These are phyloP conservation scores for Phylloporus arenicola DNA, from an alignment of 768 basidiomycete genomes.

Conservation along the genomic window DNA sequence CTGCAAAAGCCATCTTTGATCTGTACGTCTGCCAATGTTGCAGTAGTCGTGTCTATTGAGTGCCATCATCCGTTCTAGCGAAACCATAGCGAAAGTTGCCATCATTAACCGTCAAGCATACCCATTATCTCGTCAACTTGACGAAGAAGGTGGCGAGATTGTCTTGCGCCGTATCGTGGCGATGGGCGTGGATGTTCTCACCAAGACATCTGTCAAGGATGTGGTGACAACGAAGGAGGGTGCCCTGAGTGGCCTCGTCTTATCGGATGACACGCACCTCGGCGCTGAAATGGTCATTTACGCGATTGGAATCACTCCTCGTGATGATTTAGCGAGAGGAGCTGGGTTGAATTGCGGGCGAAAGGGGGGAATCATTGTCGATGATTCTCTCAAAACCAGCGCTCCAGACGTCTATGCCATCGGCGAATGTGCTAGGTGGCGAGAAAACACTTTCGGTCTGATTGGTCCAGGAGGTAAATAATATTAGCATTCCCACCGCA, in stretches of 20 bases:
- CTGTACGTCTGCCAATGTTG: not conserved
- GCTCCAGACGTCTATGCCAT: slow-evolving; percentile 62
- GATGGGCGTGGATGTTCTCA: slow-evolving; percentile 54
- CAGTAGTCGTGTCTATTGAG: not conserved
- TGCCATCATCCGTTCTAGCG: slow-evolving; percentile 1
- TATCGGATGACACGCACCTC: slow-evolving; percentile 43
- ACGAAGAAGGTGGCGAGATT: slow-evolving; percentile 54
- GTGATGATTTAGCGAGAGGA: slow-evolving; percentile 57
- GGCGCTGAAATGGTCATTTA: slow-evolving; percentile 55
- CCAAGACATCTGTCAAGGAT: slow-evolving; percentile 34
- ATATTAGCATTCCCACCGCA: not conserved
- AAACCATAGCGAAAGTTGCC: slow-evolving; percentile 41
- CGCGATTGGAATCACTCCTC: slow-evolving; percentile 65
- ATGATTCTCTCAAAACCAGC: slow-evolving; percentile 53
- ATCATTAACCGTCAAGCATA: slow-evolving; percentile 50
- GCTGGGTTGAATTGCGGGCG: slow-evolving; percentile 47
- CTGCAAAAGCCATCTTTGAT: not conserved
- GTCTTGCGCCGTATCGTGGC: slow-evolving; percentile 54
- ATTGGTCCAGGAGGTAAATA: slow-evolving; percentile 60
- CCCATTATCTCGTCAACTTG: slow-evolving; percentile 56
- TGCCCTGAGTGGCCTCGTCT: slow-evolving; percentile 43
- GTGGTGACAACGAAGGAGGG: slow-evolving; percentile 35
- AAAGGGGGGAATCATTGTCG: slow-evolving; percentile 54
- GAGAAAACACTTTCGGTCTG: slow-evolving; percentile 62
- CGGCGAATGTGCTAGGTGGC: slow-evolving; percentile 73